Conservation (phyloP, 257 asterid species). For the Jacaranda mimosifolia region DNA sequence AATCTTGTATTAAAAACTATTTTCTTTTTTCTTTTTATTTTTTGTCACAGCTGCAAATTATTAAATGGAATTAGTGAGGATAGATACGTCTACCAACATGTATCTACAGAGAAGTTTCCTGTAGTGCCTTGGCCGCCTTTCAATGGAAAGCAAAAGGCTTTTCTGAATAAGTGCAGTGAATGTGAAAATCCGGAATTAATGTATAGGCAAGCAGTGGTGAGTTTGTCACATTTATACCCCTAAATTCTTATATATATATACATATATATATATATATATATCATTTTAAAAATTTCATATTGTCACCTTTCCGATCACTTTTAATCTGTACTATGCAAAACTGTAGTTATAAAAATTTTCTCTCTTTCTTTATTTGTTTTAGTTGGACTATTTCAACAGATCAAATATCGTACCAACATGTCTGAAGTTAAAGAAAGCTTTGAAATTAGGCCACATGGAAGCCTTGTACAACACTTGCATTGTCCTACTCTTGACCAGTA, state of each 20-base stretch:
- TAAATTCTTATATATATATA: not conserved
- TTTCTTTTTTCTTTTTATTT: not conserved
- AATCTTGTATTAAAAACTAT: not conserved
- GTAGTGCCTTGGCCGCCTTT: slow-evolving; percentile 14
- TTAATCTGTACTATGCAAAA: not conserved
- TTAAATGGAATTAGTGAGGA: slow-evolving; percentile 32
- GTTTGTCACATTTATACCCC: not conserved
- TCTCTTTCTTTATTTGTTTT: not conserved
- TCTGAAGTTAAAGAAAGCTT: not conserved
- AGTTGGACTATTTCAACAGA: too few species aligned
- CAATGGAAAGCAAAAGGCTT: not conserved
- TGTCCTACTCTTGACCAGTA: too few species aligned
- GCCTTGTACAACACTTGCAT: too few species aligned
- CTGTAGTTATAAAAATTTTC: not conserved
- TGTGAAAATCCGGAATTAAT: slow-evolving; percentile 32
- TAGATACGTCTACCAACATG: not conserved
- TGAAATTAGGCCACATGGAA: too few species aligned
- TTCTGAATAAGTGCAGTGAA: slow-evolving; percentile 31
- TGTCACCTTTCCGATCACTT: not conserved
- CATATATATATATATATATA: not conserved
- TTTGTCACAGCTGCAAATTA: not conserved
- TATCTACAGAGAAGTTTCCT: slow-evolving; percentile 34
- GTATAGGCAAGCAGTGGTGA: slow-evolving; percentile 47
- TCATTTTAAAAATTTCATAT: not conserved
- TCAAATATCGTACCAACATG: not conserved